phyloP scores from a whole-genome alignment of 1,284 basidiomycete genomes.

The Rhodotorula sp. region DNA sequence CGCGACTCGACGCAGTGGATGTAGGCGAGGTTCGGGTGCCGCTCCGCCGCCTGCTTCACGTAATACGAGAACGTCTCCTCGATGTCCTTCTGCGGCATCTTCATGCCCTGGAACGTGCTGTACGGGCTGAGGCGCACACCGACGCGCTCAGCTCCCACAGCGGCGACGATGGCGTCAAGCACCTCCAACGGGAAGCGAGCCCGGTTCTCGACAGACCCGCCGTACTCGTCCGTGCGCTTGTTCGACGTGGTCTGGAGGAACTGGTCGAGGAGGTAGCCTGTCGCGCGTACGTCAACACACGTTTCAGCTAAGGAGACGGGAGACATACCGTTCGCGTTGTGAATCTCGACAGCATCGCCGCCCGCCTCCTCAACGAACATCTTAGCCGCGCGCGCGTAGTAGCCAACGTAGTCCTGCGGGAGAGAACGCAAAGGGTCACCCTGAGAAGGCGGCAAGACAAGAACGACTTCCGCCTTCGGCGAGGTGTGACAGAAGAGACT shows the following conservation, averaged over 20 bases:
- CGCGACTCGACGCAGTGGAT: constrained; percentile 56
- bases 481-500: neutral
- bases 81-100: constrained; percentile 39
- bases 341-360: constrained; percentile 68
- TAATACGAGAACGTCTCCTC: constrained; percentile 50
- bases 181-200: constrained; percentile 60
- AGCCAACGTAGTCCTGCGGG: constrained; percentile 52
- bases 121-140: constrained; percentile 62
- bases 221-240: constrained; percentile 63
- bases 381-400: constrained; percentile 58
- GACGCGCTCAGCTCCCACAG: constrained; percentile 58
- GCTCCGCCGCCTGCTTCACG: constrained; percentile 48
- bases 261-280: constrained; percentile 60
- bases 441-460: too few species aligned
- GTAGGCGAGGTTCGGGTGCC: constrained; percentile 58
- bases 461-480: neutral
- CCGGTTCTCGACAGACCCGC: constrained; percentile 62
- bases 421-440: neutral
- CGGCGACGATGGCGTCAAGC: constrained; percentile 56
- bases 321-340: constrained; percentile 65
- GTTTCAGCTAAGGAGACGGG: neutral
- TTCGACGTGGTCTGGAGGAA: constrained; percentile 57
- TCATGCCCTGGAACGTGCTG: constrained; percentile 38
- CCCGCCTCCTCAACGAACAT: constrained; percentile 62
- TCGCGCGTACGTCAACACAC: neutral